These are phyloP conservation scores for Starmerella khaoyaiensis DNA, from an alignment of 805 yeast genomes.

Conservation along the genomic window DNA sequence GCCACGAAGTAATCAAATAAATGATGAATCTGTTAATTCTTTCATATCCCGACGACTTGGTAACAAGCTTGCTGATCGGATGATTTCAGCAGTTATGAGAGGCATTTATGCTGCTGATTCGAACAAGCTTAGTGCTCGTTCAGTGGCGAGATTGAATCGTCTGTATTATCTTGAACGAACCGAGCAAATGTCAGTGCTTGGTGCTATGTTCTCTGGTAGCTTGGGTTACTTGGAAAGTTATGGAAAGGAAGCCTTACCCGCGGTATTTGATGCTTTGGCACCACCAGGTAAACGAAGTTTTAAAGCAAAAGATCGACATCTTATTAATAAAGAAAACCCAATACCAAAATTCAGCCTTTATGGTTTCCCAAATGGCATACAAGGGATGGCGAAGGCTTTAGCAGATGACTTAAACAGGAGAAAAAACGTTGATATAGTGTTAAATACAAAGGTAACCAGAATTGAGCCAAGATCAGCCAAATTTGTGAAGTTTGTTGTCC, in stretches of 20 bases:
- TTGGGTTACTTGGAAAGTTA: constrained; percentile 23
- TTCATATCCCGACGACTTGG: constrained; percentile 65
- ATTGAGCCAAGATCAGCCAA: constrained; percentile 4
- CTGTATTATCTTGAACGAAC: constrained; percentile 43
- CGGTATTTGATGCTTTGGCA: constrained; percentile 20
- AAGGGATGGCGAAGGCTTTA: constrained; percentile 21
- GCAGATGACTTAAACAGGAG: constrained; percentile 17
- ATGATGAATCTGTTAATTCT: constrained; percentile 60
- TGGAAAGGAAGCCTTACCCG: constrained; percentile 21
- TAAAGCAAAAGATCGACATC: constrained; percentile 4
- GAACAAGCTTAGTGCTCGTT: constrained; percentile 45
- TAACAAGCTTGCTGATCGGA: constrained; percentile 35
- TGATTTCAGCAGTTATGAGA: constrained; percentile 70
- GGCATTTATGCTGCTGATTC: constrained; percentile 91
- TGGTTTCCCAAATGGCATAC: constrained; percentile 24
- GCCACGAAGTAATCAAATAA: constrained; percentile 15
- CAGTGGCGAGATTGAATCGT: constrained; percentile 40
- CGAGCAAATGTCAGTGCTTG: constrained; percentile 40
- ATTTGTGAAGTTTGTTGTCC: constrained; percentile 4
- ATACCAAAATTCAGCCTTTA: constrained; percentile 16
- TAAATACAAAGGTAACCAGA: constrained; percentile 12
- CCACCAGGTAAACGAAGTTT: constrained; percentile 7
- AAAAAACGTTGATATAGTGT: constrained; percentile 19
- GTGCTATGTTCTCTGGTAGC: constrained; percentile 33
- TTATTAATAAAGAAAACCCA: constrained; percentile 7